phyloP scores from a whole-genome alignment of 768 basidiomycete species.

The Lactarius indigo region DNA sequence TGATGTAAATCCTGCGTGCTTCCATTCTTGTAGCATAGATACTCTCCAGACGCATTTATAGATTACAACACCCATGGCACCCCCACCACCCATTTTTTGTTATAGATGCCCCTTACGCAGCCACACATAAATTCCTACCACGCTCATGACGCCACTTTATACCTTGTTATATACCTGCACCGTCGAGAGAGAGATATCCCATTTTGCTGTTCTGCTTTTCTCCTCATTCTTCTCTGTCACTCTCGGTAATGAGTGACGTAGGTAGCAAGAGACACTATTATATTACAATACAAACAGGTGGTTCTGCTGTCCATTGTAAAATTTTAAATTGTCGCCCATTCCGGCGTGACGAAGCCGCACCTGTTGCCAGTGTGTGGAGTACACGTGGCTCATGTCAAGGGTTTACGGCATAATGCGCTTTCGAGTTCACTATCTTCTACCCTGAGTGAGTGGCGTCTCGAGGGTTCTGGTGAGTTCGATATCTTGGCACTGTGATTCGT shows the following conservation, averaged over 20 bases:
- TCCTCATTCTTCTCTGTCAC: neutral
- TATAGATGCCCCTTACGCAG: neutral
- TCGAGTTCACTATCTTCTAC: neutral
- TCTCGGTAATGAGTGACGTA: neutral
- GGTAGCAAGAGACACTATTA: neutral
- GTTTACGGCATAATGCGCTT: neutral
- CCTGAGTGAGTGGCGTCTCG: neutral
- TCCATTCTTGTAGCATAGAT: constrained; percentile 10
- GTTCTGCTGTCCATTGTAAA: neutral
- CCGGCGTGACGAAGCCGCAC: neutral
- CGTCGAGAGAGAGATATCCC: neutral
- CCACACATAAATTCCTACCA: neutral
- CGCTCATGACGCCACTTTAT: neutral
- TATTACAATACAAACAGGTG: neutral
- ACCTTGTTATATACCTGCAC: neutral
- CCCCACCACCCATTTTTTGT: neutral
- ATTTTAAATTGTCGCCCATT: no score
- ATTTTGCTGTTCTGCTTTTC: neutral
- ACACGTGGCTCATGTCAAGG: neutral
- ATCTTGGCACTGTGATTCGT: neutral
- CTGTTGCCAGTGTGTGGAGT: neutral
- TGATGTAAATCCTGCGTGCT: constrained; percentile 5
- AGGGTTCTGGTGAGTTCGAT: neutral
- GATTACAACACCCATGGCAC: neutral
- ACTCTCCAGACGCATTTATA: constrained; percentile 9